Conservation (phyloP, 495 filamentous ascomycete genomes). For the Penicillium chermesinum region DNA sequence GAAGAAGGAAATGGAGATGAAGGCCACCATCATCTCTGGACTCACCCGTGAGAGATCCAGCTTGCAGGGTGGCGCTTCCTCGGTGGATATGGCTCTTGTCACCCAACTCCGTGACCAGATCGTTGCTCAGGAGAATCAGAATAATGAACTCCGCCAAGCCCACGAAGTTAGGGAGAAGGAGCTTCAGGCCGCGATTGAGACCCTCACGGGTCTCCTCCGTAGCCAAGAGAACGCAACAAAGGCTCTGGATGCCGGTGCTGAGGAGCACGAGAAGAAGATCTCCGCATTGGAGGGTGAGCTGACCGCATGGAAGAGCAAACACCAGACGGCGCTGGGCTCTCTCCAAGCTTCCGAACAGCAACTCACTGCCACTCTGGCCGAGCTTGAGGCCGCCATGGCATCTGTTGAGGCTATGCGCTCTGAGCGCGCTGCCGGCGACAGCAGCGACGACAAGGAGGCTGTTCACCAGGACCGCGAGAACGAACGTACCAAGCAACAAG, state of each 20-base stretch:
- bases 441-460: conserved; percentile 41
- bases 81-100: conserved; percentile 92
- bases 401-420: conserved; percentile 45
- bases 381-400: conserved; percentile 57
- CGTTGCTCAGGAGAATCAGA: conserved; percentile 75
- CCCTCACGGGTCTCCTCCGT: conserved; percentile 54
- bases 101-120: conserved; percentile 81
- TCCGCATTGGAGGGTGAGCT: conserved; percentile 70
- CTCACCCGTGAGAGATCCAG: conserved; percentile 87
- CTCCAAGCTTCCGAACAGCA: conserved; percentile 70
- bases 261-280: conserved; percentile 59
- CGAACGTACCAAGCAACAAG: conserved; percentile 56
- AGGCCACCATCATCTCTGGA: conserved; percentile 90
- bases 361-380: conserved; percentile 63
- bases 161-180: conserved; percentile 70
- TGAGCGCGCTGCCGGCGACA: conserved; percentile 30
- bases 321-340: conserved; percentile 62
- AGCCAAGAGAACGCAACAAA: conserved; percentile 40
- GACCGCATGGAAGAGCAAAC: conserved; percentile 66
- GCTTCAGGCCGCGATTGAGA: conserved; percentile 62
- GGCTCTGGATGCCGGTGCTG: conserved; percentile 40
- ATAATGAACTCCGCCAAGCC: conserved; percentile 65
- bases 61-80: conserved; percentile 68
- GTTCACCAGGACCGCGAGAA: conserved; percentile 43
- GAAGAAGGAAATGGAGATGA: conserved; percentile 93